These are phyloP conservation scores for Alternaria arborescens DNA, from an alignment of 2,329 filamentous ascomycete genomes.

Conservation along the genomic window DNA sequence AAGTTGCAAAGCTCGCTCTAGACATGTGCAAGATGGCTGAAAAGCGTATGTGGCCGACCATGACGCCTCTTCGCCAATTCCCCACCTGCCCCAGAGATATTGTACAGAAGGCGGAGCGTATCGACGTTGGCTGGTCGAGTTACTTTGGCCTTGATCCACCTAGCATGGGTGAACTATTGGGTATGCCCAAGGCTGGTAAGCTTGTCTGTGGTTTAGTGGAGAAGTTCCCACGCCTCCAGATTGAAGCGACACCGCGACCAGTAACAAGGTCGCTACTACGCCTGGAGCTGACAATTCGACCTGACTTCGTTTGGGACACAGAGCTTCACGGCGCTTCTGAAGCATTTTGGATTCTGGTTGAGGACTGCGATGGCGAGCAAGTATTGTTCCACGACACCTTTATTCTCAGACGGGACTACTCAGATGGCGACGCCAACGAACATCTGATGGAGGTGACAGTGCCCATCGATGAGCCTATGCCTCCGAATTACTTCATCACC, in stretches of 20 bases:
- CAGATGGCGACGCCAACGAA: conserved; percentile 84
- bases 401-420: conserved; percentile 88
- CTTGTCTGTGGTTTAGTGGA: conserved; percentile 85
- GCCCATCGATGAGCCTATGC: conserved; percentile 96
- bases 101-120: conserved; percentile 89
- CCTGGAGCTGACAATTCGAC: conserved; percentile 88
- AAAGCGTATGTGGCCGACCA: conserved; percentile 99
- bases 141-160: conserved; percentile 98
- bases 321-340: conserved; percentile 86
- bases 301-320: conserved; percentile 96
- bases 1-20: conserved; percentile 88
- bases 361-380: conserved; percentile 96
- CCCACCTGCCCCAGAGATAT: conserved; percentile 79
- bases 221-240: conserved; percentile 91
- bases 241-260: conserved; percentile 93
- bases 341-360: conserved; percentile 95
- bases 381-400: conserved; percentile 96
- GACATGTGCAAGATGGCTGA: conserved; percentile 99
- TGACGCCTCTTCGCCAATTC: conserved; percentile 95
- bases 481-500: conserved; percentile 97
- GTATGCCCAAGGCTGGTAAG: conserved; percentile 86
- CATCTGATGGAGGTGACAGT: conserved; percentile 97
- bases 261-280: conserved; percentile 93
- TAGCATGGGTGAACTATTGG: conserved; percentile 92
- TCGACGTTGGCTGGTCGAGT: conserved; percentile 90